These are phyloP conservation scores for Aspergillus tamarii DNA, from an alignment of 2,329 filamentous ascomycete species.

Conservation along the genomic window DNA sequence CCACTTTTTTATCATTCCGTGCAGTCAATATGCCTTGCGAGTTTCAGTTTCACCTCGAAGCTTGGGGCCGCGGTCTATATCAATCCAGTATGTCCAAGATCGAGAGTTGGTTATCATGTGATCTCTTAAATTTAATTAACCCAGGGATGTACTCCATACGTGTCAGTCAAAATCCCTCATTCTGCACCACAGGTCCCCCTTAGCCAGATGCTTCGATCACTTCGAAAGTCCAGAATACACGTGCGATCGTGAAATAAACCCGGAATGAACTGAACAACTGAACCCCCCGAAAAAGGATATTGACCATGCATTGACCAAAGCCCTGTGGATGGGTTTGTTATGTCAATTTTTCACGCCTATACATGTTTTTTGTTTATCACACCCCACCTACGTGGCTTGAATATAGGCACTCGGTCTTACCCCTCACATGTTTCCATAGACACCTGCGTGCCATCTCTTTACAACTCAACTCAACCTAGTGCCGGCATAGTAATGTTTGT, in stretches of 20 bases:
- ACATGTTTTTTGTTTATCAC: background rate
- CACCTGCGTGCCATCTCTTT: background rate
- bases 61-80: background rate
- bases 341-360: background rate
- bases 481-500: constrained; percentile 5
- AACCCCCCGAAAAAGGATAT: background rate
- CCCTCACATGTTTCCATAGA: background rate
- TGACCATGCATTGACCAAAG: background rate
- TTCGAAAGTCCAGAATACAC: background rate
- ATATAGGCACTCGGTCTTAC: background rate
- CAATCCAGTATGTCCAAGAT: background rate
- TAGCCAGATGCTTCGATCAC: background rate
- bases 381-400: constrained; percentile 1
- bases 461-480: constrained; percentile 6
- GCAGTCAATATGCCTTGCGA: no score
- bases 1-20: no score
- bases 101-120: background rate
- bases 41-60: background rate
- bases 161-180: background rate
- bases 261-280: background rate
- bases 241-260: background rate
- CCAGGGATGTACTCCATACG: background rate
- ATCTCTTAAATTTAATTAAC: background rate
- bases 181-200: background rate
- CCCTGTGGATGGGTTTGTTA: background rate